Base-by-base conservation (phyloP, 169 alveolate species). In the Cryptosporidium tyzzeri region DNA sequence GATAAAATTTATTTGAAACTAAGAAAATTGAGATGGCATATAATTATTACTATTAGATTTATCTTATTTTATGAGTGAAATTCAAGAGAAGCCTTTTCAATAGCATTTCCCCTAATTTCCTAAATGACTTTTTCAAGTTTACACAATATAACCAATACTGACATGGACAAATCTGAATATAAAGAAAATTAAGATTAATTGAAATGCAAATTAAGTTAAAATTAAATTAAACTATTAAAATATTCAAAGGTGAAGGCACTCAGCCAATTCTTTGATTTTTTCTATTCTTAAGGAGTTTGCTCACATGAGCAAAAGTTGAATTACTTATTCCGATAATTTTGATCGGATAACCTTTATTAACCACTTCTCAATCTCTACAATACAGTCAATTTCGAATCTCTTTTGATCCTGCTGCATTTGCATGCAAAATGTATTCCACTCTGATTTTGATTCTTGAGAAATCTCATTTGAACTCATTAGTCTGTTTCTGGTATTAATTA, bases 371-470 rank as follows among this genome's bases (percentile, higher is more conserved):
- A 80, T 14, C 5, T 45, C 55, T 6, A 41, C 37, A 44, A 80
- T 80, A 37, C 89, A 80, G 53, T 80, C 89, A 5, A 80, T 80
- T 80, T 80, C 89, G 39, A 62, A 80, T 50, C 53, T 65, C 44
- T 62, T 41, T 29, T 21, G 21, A 37, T 80, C 89, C 16, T 37
- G 23, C 1, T 21, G 50, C 80, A 80, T 80, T 39, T 80, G 89
- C 51, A 45, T 21, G 35, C 89, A 80, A 12, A 80, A 18, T 26
- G 18, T 2, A 9, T 59, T 26, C 89, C 89, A 80, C 69, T 80
- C 80, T 1, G 29, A 59, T 45, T 53, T 80, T 1, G 53, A 23
- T 3, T 59, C 39, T 9, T 65, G 50, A 4, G 74, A 41, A 23
- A 80, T 65, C 8, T 59, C 75, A 1, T 14, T n/a, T 31, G 41